Evolutionary conservation across 257 asterid species (phyloP).

Genomic region (Cruciata laevipes): DNA sequence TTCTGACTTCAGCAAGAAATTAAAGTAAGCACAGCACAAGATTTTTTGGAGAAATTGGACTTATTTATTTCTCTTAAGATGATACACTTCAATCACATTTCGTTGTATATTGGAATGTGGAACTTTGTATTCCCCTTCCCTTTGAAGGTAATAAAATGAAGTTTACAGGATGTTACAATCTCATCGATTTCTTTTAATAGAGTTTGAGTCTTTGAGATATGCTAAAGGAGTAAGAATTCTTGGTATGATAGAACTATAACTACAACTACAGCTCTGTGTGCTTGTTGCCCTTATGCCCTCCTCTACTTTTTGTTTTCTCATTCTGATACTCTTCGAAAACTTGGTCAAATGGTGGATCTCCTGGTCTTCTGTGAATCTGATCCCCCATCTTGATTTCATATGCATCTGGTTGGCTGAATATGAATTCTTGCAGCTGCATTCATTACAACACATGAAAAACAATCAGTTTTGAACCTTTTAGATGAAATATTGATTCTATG

Average conservation of each 20-base stretch:
- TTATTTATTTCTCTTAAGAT: slow-evolving; percentile 3
- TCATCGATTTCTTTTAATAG: background rate
- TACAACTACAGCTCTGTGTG: slow-evolving; percentile 52
- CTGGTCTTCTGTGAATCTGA: slow-evolving; percentile 63
- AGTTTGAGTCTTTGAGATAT: too few relatives aligned
- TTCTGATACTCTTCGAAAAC: slow-evolving; percentile 39
- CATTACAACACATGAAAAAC: background rate
- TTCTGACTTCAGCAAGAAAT: slow-evolving; percentile 74
- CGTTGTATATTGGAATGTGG: background rate
- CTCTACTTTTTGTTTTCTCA: slow-evolving; percentile 24
- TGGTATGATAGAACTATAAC: slow-evolving; percentile 23
- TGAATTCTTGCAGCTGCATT: slow-evolving; percentile 62
- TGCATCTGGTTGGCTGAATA: slow-evolving; percentile 73
- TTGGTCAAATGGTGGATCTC: slow-evolving; percentile 84
- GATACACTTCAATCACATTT: background rate
- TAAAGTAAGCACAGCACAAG: slow-evolving; percentile 26
- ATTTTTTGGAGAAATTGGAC: background rate
- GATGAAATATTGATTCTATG: background rate
- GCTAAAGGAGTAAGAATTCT: too few relatives aligned
- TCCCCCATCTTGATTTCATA: slow-evolving; percentile 87
- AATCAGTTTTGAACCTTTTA: background rate
- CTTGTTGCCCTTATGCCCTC: slow-evolving; percentile 7
- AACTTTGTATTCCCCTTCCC: background rate
- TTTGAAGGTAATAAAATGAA: background rate
- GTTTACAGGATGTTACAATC: background rate